A percentile compares a stretch with the other conserved stretches of the same genome.
phyloP scores from a whole-genome alignment of 768 basidiomycete species.

The Saitozyma sp. region DNA sequence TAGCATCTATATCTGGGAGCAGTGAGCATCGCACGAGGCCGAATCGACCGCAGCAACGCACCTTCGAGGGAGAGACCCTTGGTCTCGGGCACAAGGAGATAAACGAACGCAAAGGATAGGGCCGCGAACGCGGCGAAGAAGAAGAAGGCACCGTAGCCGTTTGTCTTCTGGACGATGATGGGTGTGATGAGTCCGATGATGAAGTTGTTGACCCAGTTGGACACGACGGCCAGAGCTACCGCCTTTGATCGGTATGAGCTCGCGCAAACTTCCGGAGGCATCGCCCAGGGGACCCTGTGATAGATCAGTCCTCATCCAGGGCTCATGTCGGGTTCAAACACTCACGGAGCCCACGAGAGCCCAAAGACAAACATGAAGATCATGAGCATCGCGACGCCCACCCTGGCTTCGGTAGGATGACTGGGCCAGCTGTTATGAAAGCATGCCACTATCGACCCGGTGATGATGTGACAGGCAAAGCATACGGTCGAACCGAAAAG shows the following conservation, averaged over 20 bases:
- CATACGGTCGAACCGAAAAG: background rate
- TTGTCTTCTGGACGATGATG: background rate
- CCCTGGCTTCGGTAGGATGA: too few species aligned
- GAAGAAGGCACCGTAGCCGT: constrained; percentile 1
- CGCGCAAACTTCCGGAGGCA: background rate
- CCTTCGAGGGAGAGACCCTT: constrained; percentile 35
- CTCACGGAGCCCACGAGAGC: too few species aligned
- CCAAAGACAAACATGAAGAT: too few species aligned
- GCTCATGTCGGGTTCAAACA: too few species aligned
- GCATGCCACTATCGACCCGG: too few species aligned
- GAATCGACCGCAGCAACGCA: background rate
- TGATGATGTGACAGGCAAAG: too few species aligned
- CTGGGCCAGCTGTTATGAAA: too few species aligned
- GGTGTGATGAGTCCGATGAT: background rate
- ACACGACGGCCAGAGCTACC: background rate
- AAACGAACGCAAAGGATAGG: background rate
- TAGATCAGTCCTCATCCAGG: too few species aligned
- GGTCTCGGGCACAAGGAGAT: constrained; percentile 39
- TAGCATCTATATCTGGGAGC: too few species aligned
- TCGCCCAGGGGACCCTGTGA: too few species aligned
- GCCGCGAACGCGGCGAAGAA: background rate
- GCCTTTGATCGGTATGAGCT: background rate
- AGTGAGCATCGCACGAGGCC: too few species aligned
- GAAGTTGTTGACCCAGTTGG: constrained; percentile 2
- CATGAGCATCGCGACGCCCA: too few species aligned